Evolutionary conservation across 345 rosid genomes (phyloP), one percentile per base, ranked within the genome.

Genomic region (Capsella bursapastoris): DNA sequence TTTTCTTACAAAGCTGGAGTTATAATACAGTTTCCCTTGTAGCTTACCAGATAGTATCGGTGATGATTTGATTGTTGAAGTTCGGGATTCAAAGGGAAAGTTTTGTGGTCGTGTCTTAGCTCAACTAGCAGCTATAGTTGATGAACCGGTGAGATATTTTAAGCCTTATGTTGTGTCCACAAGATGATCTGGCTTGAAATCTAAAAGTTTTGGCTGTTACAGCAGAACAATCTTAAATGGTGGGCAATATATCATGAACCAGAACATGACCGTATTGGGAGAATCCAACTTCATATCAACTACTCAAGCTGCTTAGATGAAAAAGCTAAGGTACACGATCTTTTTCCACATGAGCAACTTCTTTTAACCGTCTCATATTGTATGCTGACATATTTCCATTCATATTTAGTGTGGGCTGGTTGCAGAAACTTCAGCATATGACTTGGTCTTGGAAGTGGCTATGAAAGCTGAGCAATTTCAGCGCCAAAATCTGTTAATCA

Each of bases 401-500:
- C 44, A 31, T 57, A 4, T 69, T 7, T 18, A 69, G 98, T 89
- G 88, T 73, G 93, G 97, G 8, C 86, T 88, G 63, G 90, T 90
- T n/a, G 96, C 98, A 16, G 98, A 93, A 83, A 90, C 97, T 66
- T 92, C 91, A 49, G 97, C 96, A 51, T 93, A 90, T 85, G 96
- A 93, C 78, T 82, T 93, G 40, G 84, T 86, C 53, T 66, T 93
- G 52, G 98, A 93, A 87, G 93, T 86, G 74, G 91, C 97, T 51
- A 90, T 93, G 97, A 90, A 86, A 79, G 80, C 78, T 64, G 89
- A 86, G 60, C 73, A 73, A 38, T 90, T 93, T 83, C 96, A 89
- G 66, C 86, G 88, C 68, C 85, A 89, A 76, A 93, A 88, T 53
- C 76, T 93, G 65, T 50, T 85, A 77, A 79, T 93, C 14, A 70